phyloP scores from a whole-genome alignment of 177 flowering plant species.

The Tripterygium wilfordii region DNA sequence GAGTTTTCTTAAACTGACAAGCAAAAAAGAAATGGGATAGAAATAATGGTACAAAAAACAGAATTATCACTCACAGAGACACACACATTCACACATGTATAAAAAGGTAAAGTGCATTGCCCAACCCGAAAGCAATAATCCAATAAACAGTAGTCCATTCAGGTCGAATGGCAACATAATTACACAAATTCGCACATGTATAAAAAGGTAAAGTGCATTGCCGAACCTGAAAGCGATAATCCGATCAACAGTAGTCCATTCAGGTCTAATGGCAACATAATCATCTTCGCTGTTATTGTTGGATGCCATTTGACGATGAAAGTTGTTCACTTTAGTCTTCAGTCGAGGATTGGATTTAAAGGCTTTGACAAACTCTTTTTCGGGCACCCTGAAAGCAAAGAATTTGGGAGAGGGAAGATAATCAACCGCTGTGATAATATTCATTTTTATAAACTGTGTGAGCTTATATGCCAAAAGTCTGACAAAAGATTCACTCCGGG shows the following conservation, averaged over 20 bases:
- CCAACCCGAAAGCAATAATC: constrained; percentile 81
- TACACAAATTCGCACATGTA: too few relatives aligned
- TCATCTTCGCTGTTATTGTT: constrained; percentile 73
- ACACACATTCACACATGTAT: too few relatives aligned
- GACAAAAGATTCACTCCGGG: too few relatives aligned
- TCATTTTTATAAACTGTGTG: background rate
- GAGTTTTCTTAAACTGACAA: too few relatives aligned
- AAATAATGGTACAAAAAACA: too few relatives aligned
- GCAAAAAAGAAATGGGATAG: too few relatives aligned
- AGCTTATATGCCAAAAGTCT: too few relatives aligned
- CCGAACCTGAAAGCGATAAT: constrained; percentile 81
- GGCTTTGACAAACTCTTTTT: constrained; percentile 84
- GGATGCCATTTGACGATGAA: constrained; percentile 65
- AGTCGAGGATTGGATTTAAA: constrained; percentile 81
- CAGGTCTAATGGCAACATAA: constrained; percentile 81
- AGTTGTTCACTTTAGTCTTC: constrained; percentile 79
- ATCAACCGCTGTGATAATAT: background rate
- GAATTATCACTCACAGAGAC: too few relatives aligned
- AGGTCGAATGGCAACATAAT: constrained; percentile 81
- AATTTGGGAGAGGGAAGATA: background rate
- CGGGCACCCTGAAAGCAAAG: constrained; percentile 75
- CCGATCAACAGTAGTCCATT: constrained; percentile 97
- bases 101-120: too few relatives aligned
- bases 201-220: too few relatives aligned
- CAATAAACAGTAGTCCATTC: constrained; percentile 99